A percentile compares a stretch with the other conserved stretches of the same genome.
phyloP scores from a whole-genome alignment of 164 flowering plant genomes.

The Akebia trifoliata region DNA sequence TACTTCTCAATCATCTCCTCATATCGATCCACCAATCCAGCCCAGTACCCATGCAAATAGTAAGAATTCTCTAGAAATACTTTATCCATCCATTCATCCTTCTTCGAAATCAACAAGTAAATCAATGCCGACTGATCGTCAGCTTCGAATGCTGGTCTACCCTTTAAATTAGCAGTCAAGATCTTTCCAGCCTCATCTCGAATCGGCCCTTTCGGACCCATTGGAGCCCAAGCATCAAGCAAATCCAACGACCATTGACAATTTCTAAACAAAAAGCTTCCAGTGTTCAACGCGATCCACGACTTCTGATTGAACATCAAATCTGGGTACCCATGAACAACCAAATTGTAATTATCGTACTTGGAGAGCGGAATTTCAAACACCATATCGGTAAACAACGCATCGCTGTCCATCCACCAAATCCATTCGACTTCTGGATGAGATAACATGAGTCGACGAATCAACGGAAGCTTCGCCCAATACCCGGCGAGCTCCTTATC shows the following conservation, averaged over 20 bases:
- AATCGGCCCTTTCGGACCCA: slow-evolving; percentile 85
- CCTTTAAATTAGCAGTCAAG: slow-evolving; percentile 69
- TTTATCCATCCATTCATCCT: slow-evolving; percentile 68
- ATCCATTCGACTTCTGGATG: slow-evolving; percentile 96
- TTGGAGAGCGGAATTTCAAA: slow-evolving; percentile 71
- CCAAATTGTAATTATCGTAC: slow-evolving; percentile 58
- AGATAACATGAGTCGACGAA: slow-evolving; percentile 66
- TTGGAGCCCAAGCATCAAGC: slow-evolving; percentile 88
- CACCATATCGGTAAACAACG: slow-evolving; percentile 87
- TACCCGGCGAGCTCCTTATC: slow-evolving; percentile 84
- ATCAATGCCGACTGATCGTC: slow-evolving; percentile 96
- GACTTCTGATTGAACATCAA: slow-evolving; percentile 71
- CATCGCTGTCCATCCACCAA: slow-evolving; percentile 99
- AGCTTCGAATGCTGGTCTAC: slow-evolving; percentile 85
- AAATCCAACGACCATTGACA: slow-evolving; percentile 95
- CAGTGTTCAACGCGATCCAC: slow-evolving; percentile 87
- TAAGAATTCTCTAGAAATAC: slow-evolving; percentile 77
- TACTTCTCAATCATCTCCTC: slow-evolving; percentile 90
- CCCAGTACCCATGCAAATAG: slow-evolving; percentile 87
- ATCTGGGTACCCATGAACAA: slow-evolving; percentile 85
- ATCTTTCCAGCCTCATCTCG: slow-evolving; percentile 85
- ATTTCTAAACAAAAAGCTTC: slow-evolving; percentile 78
- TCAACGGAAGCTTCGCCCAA: slow-evolving; percentile 88
- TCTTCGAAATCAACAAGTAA: slow-evolving; percentile 63
- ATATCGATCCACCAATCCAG: slow-evolving; percentile 72